Conservation (phyloP, 75 land plant species). For the Chamaecyparis obtusa region DNA sequence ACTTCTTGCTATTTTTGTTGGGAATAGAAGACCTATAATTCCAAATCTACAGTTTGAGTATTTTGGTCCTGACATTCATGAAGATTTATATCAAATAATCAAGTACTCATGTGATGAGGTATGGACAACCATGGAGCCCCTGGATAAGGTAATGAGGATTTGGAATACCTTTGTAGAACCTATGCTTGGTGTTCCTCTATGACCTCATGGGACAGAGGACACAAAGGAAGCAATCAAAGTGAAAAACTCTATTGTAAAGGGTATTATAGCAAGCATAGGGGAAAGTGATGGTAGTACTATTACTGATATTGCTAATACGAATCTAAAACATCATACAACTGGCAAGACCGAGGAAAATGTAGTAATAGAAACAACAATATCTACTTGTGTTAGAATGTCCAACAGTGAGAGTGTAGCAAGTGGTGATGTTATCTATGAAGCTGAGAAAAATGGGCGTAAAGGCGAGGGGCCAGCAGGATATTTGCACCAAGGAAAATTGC, state of each 20-base stretch:
- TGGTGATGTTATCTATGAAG: constrained; percentile 24
- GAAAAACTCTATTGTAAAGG: constrained; percentile 30
- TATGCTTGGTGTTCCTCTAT: constrained; percentile 69
- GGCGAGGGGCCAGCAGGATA: constrained; percentile 20
- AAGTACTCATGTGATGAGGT: constrained; percentile 84
- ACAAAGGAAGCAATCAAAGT: constrained; percentile 61
- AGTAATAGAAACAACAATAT: constrained; percentile 25
- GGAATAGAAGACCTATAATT: constrained; percentile 58
- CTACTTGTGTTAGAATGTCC: constrained; percentile 19
- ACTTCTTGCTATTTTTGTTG: constrained; percentile 71
- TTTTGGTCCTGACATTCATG: constrained; percentile 68
- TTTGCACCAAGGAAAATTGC: constrained; percentile 21
- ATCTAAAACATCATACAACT: constrained; percentile 18
- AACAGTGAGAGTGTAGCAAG: constrained; percentile 32
- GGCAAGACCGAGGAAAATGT: constrained; percentile 27
- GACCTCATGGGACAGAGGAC: constrained; percentile 71
- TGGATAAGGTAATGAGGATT: constrained; percentile 77
- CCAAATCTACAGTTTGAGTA: constrained; percentile 78
- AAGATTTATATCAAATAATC: constrained; percentile 80
- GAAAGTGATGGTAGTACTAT: constrained; percentile 48
- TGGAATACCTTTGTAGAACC: constrained; percentile 88
- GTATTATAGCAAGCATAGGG: constrained; percentile 25
- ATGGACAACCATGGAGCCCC: constrained; percentile 68
- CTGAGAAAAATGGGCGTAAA: constrained; percentile 18
- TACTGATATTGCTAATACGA: constrained; percentile 18